phyloP scores from a whole-genome alignment of 2,329 filamentous ascomycete genomes.

The Calonectria pseudoturangicola region DNA sequence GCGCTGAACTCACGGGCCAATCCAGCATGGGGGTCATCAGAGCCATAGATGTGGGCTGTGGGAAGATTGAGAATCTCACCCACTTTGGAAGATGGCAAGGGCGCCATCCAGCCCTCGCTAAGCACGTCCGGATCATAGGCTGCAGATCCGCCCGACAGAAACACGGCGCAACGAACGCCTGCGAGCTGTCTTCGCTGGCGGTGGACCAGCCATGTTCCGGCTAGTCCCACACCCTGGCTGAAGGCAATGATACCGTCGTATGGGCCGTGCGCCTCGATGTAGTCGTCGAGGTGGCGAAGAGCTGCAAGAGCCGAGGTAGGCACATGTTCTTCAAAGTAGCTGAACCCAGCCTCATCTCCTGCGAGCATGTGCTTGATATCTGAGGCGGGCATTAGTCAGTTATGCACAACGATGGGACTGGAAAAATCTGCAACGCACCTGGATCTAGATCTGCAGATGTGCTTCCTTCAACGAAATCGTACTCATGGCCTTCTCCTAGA shows the following conservation, averaged over 20 bases:
- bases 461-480: slow-evolving; percentile 25
- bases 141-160: slow-evolving; percentile 7
- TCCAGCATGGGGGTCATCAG: slow-evolving; percentile 6
- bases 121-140: slow-evolving; percentile 12
- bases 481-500: slow-evolving; percentile 4
- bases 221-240: slow-evolving; percentile 13
- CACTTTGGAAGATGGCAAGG: slow-evolving; percentile 8
- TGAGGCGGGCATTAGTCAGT: neutral
- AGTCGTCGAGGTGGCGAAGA: slow-evolving; percentile 7
- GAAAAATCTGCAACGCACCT: neutral
- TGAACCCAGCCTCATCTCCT: slow-evolving; percentile 9
- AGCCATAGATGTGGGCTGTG: slow-evolving; percentile 22
- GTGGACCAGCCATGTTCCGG: slow-evolving; percentile 20
- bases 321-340: slow-evolving; percentile 16
- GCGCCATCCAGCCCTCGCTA: slow-evolving; percentile 14
- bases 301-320: slow-evolving; percentile 9
- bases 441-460: slow-evolving; percentile 17
- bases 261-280: slow-evolving; percentile 10
- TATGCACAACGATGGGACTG: no score
- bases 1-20: slow-evolving; percentile 5
- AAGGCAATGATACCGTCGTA: slow-evolving; percentile 21
- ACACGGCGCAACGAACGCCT: slow-evolving; percentile 17
- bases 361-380: slow-evolving; percentile 20
- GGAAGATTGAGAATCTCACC: slow-evolving; percentile 24
- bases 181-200: neutral